Base-by-base conservation (phyloP, 306 rosid species). In the Pterocarpus macrocarpus region DNA sequence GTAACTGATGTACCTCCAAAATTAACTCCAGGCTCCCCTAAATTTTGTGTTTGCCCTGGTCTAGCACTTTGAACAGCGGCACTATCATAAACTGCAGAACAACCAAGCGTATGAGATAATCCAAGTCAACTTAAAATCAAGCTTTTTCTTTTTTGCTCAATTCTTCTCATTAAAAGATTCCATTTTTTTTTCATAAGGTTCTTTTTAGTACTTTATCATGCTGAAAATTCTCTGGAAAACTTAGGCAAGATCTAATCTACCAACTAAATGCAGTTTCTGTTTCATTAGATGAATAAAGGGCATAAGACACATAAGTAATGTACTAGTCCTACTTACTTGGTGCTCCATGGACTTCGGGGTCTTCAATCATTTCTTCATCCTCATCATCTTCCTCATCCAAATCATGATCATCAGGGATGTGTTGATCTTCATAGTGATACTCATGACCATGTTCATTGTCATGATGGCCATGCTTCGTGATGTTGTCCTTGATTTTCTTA, bases 401-500 rank as follows among this genome's bases (percentile, higher is more conserved):
- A 53, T 89, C 91, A 58, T 86, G 86, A 70, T 92, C 91, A 69
- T 85, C 91, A 62, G 87, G 85, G n/a, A 79, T 76, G 28, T 74
- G 87, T 15, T 63, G 88, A 44, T 67, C 82, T 9, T 80, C 86
- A 68, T 82, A 41, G 15, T 45, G 80, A 78, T 83, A 53, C 7
- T 44, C 80, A 36, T 56, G 83, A 32, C 76, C 83, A 4, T 77
- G 85, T 2, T 77, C 88, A 28, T 58, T 69, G 8, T 77, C 86
- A 10, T 78, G 86, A 28, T 81, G 87, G 0, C 90, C 90, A 50
- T 85, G 90, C 61, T 84, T 87, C 2, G 34, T 88, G 36, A 92
- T 16, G 9, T 87, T 84, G 47, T 87, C 84, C 86, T 82, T 90
- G 6, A 94, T 81, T 89, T 92, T 92, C 89, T 73, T 94, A 5